Percentiles rank a stretch among this genome's conserved stretches.
phyloP scores from a whole-genome alignment of 192 early-diverging fungal species.

The Geranomyces michiganensis region DNA sequence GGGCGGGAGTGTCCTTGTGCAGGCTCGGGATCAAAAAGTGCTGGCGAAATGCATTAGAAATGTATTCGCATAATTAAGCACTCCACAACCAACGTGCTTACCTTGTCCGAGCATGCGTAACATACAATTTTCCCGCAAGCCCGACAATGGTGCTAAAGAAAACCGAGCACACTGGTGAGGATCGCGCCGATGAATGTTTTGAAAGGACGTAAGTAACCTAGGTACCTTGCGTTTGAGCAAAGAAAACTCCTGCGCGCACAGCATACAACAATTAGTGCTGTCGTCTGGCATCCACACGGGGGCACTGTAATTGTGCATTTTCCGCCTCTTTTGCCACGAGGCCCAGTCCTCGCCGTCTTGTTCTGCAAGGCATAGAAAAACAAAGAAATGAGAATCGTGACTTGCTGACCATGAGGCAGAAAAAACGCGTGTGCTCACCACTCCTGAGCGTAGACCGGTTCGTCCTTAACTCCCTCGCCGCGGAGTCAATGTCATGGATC shows the following conservation, averaged over 20 bases:
- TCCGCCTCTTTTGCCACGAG: slow-evolving; percentile 39
- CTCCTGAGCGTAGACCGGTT: slow-evolving; percentile 52
- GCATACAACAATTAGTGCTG: slow-evolving; percentile 64
- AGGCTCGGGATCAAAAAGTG: slow-evolving; percentile 39
- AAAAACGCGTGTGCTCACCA: slow-evolving; percentile 48
- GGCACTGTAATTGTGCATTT: slow-evolving; percentile 60
- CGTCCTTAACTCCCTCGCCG: slow-evolving; percentile 53
- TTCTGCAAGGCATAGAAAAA: slow-evolving; percentile 1
- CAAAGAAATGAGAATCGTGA: slow-evolving; percentile 17
- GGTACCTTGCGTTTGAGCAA: slow-evolving; percentile 60
- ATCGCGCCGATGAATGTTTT: too few species aligned
- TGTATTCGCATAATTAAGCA: neutral
- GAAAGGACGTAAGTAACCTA: too few species aligned
- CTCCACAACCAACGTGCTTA: neutral
- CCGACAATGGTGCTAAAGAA: slow-evolving; percentile 70
- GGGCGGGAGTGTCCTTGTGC: slow-evolving; percentile 32
- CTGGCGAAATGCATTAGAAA: neutral
- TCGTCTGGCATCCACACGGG: slow-evolving; percentile 77
- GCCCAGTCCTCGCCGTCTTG: slow-evolving; percentile 5
- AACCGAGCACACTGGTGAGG: too few species aligned
- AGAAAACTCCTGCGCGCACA: slow-evolving; percentile 72
- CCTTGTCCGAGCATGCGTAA: slow-evolving; percentile 45
- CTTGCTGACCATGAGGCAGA: slow-evolving; percentile 44
- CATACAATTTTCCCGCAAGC: slow-evolving; percentile 83
- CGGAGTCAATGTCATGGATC: slow-evolving; percentile 62